A percentile compares a stretch with the other conserved stretches of the same genome.
Evolutionary conservation across 2,329 filamentous ascomycete species (phyloP).

Genomic region (Zymoseptoria crescenta): DNA sequence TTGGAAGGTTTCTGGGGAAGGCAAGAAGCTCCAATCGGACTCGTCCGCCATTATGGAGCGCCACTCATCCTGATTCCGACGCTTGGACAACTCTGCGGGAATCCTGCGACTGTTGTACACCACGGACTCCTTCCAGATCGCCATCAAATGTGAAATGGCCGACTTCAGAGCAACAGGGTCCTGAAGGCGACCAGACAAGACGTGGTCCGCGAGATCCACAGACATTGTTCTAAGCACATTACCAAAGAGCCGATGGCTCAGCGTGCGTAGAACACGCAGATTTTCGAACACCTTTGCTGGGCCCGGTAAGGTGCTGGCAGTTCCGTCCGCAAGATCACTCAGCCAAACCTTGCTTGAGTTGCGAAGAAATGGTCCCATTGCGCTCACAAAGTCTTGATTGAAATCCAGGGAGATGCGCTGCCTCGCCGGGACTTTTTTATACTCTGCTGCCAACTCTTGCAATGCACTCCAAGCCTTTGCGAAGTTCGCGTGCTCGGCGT

Average conservation of each 20-base stretch:
- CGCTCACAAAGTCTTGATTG: neutral
- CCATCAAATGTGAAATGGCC: conserved; percentile 7
- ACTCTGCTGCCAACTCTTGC: conserved; percentile 4
- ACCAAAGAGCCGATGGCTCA: neutral
- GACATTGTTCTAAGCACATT: neutral
- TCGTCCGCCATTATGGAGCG: neutral
- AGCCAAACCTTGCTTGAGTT: neutral
- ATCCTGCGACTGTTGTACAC: neutral
- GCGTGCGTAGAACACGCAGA: neutral
- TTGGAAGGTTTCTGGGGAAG: conserved; percentile 8
- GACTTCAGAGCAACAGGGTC: neutral
- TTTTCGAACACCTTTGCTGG: neutral
- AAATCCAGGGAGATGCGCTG: neutral
- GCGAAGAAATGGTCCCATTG: neutral
- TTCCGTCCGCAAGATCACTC: neutral
- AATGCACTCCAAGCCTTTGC: conserved; percentile 6
- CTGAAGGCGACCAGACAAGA: neutral
- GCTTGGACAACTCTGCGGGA: neutral
- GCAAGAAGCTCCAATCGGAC: conserved; percentile 15
- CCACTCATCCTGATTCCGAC: neutral
- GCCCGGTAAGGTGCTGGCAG: neutral
- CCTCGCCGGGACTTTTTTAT: neutral
- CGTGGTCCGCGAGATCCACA: neutral
- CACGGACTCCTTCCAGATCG: conserved; percentile 11
- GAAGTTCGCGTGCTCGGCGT: neutral